Base-by-base conservation (phyloP, 2,329 filamentous ascomycete genomes). In the Simplicillium aogashimaense region DNA sequence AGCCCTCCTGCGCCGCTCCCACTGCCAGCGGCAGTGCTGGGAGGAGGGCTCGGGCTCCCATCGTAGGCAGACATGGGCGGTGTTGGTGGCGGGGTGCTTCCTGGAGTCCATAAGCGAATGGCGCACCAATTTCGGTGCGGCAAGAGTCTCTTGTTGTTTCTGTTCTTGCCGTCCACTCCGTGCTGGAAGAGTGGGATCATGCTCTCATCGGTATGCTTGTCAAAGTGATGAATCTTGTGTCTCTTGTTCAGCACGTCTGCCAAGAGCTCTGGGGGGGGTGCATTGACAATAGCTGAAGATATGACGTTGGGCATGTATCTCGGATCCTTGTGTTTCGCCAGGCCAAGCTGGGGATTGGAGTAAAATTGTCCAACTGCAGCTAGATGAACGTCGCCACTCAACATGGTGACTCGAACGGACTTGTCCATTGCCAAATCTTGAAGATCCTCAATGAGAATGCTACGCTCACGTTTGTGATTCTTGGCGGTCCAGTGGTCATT, bases 401-500 rank as follows among this genome's bases (percentile, higher is more conserved):
- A 72, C 45, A 98, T 87, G 0, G 90, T 97, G 38, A 98, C 72
- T 34, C 92, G 83, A 38, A 95, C 76, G 12, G 87, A 95, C 58
- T 94, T 94, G 57, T 92, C 87, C 16, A 86, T 87, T 8, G 94
- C 89, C 43, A 98, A 71, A 53, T 95, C 87, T 60, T 98, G 94
- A 18, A 98, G 67, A 52, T 95, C 88, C 56, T 92, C 84, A 32
- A 98, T 78, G 46, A 97, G 72, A 60, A 86, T 83, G 46, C 81
- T 86, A 38, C 92, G 79, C 62, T 98, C 92, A 18, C 78, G 72
- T 58, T 97, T 98, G 66, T 97, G 89, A 55, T 88, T 86, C 56
- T 87, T 94, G 30, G 90, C 86, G 1, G 90, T 95, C 92, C 92
- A 98, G 57, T 98, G 90, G 59, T 97, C 92, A 56, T 95, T 90